Evolutionary conservation across 352 stramenopile genomes (phyloP).

Genomic region (Globisporangium middletonii): DNA sequence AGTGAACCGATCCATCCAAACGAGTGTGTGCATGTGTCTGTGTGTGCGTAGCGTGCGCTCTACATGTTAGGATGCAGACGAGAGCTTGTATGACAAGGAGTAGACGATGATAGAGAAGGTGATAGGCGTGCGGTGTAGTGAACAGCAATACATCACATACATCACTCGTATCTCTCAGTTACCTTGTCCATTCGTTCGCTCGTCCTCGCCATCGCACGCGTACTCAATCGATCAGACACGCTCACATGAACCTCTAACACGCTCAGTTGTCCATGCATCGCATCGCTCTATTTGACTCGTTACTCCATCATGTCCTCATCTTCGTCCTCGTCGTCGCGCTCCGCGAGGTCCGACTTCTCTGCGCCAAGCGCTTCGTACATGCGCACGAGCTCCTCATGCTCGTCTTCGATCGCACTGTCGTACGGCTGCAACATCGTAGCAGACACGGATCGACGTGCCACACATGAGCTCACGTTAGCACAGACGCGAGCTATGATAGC

Average conservation of each 20-base stretch:
- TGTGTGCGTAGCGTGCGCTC: conserved; percentile 5
- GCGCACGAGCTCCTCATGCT: conserved; percentile 41
- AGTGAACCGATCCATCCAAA: background rate
- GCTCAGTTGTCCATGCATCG: too few species aligned
- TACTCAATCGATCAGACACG: background rate
- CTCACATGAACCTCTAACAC: background rate
- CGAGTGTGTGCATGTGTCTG: background rate
- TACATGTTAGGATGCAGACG: background rate
- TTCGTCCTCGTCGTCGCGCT: conserved; percentile 22
- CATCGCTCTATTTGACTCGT: conserved; percentile 2
- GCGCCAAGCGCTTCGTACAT: conserved; percentile 45
- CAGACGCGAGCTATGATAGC: background rate
- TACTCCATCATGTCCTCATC: conserved; percentile 22
- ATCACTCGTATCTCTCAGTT: too few species aligned
- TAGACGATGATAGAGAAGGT: conserved; percentile 22
- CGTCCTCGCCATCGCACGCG: background rate
- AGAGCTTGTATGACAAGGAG: conserved; percentile 35
- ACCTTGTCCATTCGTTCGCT: background rate
- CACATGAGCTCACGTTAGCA: background rate
- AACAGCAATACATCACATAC: conserved; percentile 20
- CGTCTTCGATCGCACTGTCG: conserved; percentile 58
- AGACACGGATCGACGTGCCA: background rate
- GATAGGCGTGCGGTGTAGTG: conserved; percentile 60
- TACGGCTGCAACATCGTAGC: conserved; percentile 24
- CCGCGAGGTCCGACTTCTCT: conserved; percentile 36